Evolutionary conservation across 2,329 filamentous ascomycete species (phyloP).

Genomic region (Claviceps pazoutovae): DNA sequence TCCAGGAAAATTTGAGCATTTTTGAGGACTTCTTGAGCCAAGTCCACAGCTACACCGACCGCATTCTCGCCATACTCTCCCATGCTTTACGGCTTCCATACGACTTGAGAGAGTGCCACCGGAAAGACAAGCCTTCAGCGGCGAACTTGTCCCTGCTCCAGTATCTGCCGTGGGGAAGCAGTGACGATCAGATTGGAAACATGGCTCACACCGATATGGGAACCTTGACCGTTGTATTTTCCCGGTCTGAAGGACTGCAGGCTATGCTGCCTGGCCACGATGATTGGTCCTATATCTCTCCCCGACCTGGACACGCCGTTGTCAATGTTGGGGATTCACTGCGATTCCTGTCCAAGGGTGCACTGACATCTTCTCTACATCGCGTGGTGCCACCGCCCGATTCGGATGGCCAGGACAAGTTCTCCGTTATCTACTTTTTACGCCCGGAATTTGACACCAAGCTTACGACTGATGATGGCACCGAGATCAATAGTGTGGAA

Average conservation of each 20-base stretch:
- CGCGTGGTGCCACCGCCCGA: constrained; percentile 10
- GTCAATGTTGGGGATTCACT: constrained; percentile 8
- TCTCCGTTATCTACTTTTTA: constrained; percentile 11
- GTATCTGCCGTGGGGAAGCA: constrained; percentile 9
- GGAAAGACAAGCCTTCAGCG: constrained; percentile 7
- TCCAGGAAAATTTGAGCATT: constrained; percentile 3
- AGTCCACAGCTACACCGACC: neutral
- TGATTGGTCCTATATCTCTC: constrained; percentile 10
- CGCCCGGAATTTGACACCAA: constrained; percentile 11
- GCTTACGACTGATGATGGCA: constrained; percentile 8
- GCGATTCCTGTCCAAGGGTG: constrained; percentile 7
- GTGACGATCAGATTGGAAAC: constrained; percentile 6
- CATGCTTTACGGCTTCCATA: constrained; percentile 1
- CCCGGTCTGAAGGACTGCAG: constrained; percentile 9
- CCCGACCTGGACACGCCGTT: constrained; percentile 6
- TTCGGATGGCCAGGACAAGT: constrained; percentile 8
- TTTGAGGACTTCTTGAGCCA: constrained; percentile 1
- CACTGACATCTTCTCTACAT: constrained; percentile 9
- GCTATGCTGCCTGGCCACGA: constrained; percentile 8
- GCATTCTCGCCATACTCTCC: constrained; percentile 5
- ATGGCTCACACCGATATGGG: constrained; percentile 12
- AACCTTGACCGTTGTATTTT: constrained; percentile 11
- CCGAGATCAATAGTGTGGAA: constrained; percentile 8
- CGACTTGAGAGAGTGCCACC: constrained; percentile 4
- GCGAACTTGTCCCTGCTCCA: constrained; percentile 9